Conservation (phyloP, 345 rosid species). For the Euphorbia peplus region DNA sequence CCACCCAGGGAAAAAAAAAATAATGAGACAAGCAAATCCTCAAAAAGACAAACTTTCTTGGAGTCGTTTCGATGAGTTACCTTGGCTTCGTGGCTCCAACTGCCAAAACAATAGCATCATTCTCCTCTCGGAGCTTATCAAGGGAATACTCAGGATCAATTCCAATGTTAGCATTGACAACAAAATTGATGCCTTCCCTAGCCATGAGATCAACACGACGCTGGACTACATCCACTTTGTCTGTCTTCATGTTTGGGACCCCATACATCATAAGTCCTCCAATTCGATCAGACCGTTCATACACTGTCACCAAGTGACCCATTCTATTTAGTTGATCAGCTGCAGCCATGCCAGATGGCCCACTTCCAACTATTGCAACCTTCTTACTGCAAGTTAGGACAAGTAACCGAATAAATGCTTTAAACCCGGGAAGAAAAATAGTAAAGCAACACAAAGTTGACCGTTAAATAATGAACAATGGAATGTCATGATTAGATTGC, state of each 20-base stretch:
- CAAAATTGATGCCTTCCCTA: conserved; percentile 79
- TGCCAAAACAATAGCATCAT: conserved; percentile 83
- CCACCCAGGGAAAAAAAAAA: conserved; percentile 6
- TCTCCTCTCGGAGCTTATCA: conserved; percentile 64
- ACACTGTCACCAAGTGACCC: conserved; percentile 93
- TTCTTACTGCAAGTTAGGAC: conserved; percentile 52
- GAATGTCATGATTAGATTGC: neutral
- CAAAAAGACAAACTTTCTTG: neutral
- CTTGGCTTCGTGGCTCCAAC: conserved; percentile 98
- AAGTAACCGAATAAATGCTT: conserved; percentile 1
- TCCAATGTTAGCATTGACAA: conserved; percentile 89
- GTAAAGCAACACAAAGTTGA: neutral
- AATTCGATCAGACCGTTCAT: conserved; percentile 94
- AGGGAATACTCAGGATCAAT: conserved; percentile 70
- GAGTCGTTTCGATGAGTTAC: conserved; percentile 26
- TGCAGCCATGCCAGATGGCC: conserved; percentile 96
- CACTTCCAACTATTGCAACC: conserved; percentile 88
- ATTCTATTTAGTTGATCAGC: conserved; percentile 95
- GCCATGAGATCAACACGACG: conserved; percentile 94
- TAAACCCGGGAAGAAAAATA: neutral
- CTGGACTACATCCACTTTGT: conserved; percentile 85
- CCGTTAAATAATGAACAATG: neutral
- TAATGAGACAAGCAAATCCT: neutral
- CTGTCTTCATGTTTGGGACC: conserved; percentile 99
- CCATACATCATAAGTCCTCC: conserved; percentile 99